A percentile compares a stretch with the other conserved stretches of the same genome.
Evolutionary conservation across 306 rosid genomes (phyloP).

Genomic region (Clitoria ternatea): DNA sequence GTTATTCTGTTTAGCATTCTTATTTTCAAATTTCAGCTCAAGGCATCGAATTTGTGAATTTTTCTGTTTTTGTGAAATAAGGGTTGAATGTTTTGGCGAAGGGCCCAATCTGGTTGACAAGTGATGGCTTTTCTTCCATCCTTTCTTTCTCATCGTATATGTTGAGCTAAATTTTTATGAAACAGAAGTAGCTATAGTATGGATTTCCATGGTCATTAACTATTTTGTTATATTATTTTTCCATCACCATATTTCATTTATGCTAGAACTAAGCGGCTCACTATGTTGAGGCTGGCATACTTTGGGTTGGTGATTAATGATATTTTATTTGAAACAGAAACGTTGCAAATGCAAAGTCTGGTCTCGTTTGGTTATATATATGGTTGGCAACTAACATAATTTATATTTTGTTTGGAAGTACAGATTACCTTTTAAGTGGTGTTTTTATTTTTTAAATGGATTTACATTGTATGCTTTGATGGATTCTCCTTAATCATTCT

Average conservation of each 20-base stretch:
- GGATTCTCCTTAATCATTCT: constrained; percentile 22
- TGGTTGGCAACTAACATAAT: constrained; percentile 42
- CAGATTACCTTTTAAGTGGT: constrained; percentile 49
- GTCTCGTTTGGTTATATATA: constrained; percentile 29
- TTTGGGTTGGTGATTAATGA: not conserved
- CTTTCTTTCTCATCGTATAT: not conserved
- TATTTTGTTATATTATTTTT: not conserved
- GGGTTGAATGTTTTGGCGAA: not conserved
- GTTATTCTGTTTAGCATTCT: not conserved
- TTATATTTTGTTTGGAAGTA: constrained; percentile 46
- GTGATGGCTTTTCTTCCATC: not conserved
- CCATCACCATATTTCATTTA: not conserved
- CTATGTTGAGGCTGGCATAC: not conserved
- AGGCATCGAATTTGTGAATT: not conserved
- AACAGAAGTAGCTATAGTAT: not conserved
- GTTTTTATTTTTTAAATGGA: constrained; percentile 2
- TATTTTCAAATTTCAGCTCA: too few relatives aligned
- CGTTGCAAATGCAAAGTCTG: constrained; percentile 20
- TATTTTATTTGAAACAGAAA: not conserved
- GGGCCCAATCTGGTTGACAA: not conserved
- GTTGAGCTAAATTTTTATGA: not conserved
- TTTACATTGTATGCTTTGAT: constrained; percentile 6
- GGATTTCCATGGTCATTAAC: not conserved
- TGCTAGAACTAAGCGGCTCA: not conserved
- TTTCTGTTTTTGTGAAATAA: not conserved